phyloP scores from a whole-genome alignment of 345 rosid genomes.

The Hibiscus tridactylites region DNA sequence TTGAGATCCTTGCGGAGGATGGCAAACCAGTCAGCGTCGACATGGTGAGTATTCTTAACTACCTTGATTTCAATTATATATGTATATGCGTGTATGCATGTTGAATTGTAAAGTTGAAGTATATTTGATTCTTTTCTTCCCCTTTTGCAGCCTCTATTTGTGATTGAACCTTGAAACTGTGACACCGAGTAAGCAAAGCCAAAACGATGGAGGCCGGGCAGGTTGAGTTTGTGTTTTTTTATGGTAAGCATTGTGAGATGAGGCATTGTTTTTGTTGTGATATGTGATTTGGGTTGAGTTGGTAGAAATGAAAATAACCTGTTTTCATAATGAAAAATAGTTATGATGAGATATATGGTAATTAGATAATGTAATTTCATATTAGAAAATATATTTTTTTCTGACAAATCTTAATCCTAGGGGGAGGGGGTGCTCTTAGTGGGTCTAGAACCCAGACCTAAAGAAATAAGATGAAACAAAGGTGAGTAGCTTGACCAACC shows the following conservation, averaged over 20 bases:
- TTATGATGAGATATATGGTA: too few species aligned
- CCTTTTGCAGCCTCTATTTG: conserved; percentile 58
- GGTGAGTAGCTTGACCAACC: too few species aligned
- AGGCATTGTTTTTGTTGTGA: conserved; percentile 14
- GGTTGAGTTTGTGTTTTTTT: neutral
- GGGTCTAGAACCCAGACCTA: too few species aligned
- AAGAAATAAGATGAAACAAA: too few species aligned
- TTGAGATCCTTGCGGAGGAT: conserved; percentile 63
- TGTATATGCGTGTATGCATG: neutral
- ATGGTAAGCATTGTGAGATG: conserved; percentile 16
- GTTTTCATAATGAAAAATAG: neutral
- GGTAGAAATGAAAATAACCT: neutral
- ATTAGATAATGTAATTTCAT: too few species aligned
- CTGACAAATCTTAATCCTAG: too few species aligned
- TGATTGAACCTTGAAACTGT: conserved; percentile 52
- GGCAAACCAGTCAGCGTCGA: conserved; percentile 66
- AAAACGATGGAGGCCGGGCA: conserved; percentile 6
- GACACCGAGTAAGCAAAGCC: neutral
- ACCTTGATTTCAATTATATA: neutral
- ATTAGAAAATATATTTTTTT: too few species aligned
- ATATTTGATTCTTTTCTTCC: neutral
- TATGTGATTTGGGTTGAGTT: neutral
- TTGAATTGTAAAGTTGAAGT: neutral
- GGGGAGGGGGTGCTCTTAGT: too few species aligned
- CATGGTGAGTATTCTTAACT: conserved; percentile 33